Percentiles rank a stretch among this genome's conserved stretches.
Conservation (phyloP, 345 rosid genomes). For the Linum lewisii region DNA sequence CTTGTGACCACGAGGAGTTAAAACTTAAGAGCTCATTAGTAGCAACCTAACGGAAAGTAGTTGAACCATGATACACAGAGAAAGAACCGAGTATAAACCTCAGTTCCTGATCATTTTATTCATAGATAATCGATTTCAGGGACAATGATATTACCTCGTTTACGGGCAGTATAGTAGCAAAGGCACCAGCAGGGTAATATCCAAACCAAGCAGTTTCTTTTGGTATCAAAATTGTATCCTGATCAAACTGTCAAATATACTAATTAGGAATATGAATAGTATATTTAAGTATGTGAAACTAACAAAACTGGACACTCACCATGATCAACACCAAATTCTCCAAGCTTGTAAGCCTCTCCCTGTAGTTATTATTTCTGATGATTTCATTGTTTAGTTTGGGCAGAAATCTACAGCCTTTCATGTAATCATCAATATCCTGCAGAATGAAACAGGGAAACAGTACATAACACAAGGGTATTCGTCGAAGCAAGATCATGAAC, state of each 20-base stretch:
- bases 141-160: slow-evolving; percentile 34
- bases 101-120: no score
- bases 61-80: background rate
- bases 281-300: background rate
- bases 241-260: slow-evolving; percentile 51
- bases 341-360: slow-evolving; percentile 55
- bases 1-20: no score
- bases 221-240: slow-evolving; percentile 63
- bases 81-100: no score
- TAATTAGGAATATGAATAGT: background rate
- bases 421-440: slow-evolving; percentile 32
- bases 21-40: background rate
- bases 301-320: slow-evolving; percentile 25
- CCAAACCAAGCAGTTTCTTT: slow-evolving; percentile 86
- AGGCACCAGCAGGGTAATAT: slow-evolving; percentile 63
- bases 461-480: background rate
- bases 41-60: background rate
- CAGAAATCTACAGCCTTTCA: slow-evolving; percentile 60
- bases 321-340: slow-evolving; percentile 65
- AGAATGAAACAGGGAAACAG: slow-evolving; percentile 4
- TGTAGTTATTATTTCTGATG: slow-evolving; percentile 53
- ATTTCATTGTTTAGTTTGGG: slow-evolving; percentile 63
- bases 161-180: slow-evolving; percentile 43
- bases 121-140: background rate
- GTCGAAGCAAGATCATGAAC: background rate